Percentiles rank a stretch among this genome's conserved stretches.
These are phyloP conservation scores for Solioccasus polychromus DNA, from an alignment of 768 basidiomycete genomes.

Conservation along the genomic window DNA sequence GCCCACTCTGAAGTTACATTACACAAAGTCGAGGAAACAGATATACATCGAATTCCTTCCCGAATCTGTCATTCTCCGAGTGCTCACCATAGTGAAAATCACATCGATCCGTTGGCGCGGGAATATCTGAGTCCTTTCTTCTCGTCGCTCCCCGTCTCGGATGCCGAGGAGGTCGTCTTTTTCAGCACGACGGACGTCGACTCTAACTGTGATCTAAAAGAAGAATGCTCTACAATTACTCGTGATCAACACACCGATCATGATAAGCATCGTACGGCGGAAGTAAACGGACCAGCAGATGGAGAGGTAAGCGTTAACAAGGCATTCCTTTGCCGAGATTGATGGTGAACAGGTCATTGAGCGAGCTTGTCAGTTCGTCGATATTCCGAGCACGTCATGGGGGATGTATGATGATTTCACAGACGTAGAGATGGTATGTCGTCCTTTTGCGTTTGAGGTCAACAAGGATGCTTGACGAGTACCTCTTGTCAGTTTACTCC, in stretches of 20 bases:
- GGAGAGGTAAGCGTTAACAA: slow-evolving; percentile 1
- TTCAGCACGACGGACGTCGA: slow-evolving; percentile 6
- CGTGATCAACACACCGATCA: not conserved
- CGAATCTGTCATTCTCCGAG: not conserved
- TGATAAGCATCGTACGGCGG: not conserved
- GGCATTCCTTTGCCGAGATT: not conserved
- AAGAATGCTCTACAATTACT: not conserved
- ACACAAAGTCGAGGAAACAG: not conserved
- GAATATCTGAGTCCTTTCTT: slow-evolving; percentile 1
- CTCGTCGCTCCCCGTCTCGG: slow-evolving; percentile 15
- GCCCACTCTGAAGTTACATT: not conserved
- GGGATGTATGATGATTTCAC: not conserved
- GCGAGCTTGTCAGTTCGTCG: not conserved
- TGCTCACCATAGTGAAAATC: not conserved
- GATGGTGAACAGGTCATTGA: not conserved
- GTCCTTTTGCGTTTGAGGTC: not conserved
- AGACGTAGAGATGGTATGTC: slow-evolving; percentile 7
- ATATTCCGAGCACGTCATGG: not conserved
- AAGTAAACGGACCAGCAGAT: not conserved
- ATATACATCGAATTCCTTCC: not conserved
- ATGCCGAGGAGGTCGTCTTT: slow-evolving; percentile 14
- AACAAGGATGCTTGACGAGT: not conserved
- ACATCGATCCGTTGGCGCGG: not conserved
- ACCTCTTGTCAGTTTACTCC: slow-evolving; percentile 1
- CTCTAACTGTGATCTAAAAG: not conserved